Conservation (phyloP, 352 stramenopile species). For the Phytophthora fragariaefolia region DNA sequence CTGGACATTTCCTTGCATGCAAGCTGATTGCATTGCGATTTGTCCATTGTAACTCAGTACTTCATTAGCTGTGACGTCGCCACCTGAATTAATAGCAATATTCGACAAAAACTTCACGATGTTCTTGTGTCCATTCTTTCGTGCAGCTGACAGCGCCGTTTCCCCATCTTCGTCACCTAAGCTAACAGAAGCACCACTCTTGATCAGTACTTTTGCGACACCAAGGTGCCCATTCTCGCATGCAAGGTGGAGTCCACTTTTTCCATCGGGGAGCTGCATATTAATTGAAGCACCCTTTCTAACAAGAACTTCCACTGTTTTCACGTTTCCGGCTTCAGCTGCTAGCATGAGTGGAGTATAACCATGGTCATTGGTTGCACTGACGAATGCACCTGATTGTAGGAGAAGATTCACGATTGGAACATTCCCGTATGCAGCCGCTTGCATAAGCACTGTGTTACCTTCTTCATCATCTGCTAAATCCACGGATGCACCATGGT, state of each 20-base stretch:
- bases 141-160: neutral
- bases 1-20: neutral
- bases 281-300: neutral
- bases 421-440: neutral
- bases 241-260: neutral
- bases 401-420: neutral
- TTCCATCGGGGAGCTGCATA: neutral
- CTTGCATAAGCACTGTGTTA: neutral
- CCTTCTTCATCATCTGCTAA: neutral
- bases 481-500: neutral
- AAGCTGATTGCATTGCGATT: neutral
- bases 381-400: neutral
- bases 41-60: neutral
- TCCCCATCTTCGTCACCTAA: neutral
- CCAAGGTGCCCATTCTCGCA: neutral
- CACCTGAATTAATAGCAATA: neutral
- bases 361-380: neutral
- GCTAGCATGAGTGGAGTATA: slow-evolving; percentile 1
- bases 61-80: neutral
- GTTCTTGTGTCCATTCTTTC: neutral
- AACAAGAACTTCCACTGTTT: neutral
- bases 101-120: neutral
- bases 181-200: neutral
- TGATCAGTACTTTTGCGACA: neutral
- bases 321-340: neutral